Conservation (phyloP, 2,329 filamentous ascomycete genomes). For the Davidsoniella virescens region DNA sequence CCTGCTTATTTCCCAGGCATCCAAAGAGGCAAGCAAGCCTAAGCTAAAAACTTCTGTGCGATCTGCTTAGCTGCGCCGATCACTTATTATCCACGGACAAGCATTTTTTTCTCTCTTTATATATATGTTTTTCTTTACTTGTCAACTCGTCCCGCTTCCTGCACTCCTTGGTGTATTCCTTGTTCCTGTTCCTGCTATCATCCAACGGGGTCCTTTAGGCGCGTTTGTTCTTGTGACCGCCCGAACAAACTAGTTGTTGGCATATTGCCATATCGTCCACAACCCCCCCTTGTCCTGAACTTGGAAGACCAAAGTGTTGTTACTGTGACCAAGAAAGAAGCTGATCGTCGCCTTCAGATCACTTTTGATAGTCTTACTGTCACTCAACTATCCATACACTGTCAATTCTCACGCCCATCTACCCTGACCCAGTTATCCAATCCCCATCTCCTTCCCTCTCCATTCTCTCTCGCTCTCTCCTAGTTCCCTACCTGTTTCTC, state of each 20-base stretch:
- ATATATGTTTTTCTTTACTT: slow-evolving; percentile 1
- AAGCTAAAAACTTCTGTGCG: slow-evolving; percentile 1
- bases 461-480: background rate
- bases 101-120: background rate
- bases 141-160: slow-evolving; percentile 1
- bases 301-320: too few species aligned
- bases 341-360: too few species aligned
- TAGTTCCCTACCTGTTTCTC: background rate
- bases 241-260: too few species aligned
- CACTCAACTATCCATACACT: background rate
- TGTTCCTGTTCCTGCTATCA: background rate
- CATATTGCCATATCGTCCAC: background rate
- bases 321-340: too few species aligned
- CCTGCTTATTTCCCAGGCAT: slow-evolving; percentile 1
- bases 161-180: background rate
- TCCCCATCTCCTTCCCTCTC: background rate
- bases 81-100: background rate
- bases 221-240: too few species aligned
- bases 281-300: background rate
- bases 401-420: background rate
- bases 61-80: slow-evolving; percentile 4
- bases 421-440: background rate
- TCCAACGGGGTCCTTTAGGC: too few species aligned
- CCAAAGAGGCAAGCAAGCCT: background rate
- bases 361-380: background rate